phyloP scores from a whole-genome alignment of 2,329 filamentous ascomycete genomes.

The Byssochlamys sp. region DNA sequence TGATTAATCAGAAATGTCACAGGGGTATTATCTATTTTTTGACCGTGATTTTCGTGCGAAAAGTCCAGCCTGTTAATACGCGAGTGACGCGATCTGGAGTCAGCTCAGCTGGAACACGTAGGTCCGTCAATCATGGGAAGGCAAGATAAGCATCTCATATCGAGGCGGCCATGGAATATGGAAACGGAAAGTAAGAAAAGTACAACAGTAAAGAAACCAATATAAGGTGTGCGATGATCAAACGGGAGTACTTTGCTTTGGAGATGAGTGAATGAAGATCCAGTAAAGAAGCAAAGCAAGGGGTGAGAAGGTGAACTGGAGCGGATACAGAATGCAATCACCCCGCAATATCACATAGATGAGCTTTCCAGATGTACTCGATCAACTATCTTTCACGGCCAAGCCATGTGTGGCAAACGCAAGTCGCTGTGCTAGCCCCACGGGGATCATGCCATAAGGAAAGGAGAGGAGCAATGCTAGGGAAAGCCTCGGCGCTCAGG shows the following conservation, averaged over 20 bases:
- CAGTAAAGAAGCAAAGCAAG: background rate
- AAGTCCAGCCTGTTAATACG: background rate
- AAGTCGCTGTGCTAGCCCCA: background rate
- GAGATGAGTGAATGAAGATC: background rate
- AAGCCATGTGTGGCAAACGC: slow-evolving; percentile 1
- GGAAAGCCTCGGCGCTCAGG: background rate
- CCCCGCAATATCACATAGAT: background rate
- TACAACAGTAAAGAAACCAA: background rate
- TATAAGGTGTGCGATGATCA: background rate
- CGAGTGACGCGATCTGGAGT: background rate
- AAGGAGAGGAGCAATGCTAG: background rate
- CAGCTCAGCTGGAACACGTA: background rate
- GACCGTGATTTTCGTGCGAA: background rate
- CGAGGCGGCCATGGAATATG: background rate
- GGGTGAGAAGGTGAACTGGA: background rate
- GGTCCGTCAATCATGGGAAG: background rate
- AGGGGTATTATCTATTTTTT: background rate
- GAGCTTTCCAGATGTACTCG: background rate
- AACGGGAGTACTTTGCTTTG: background rate
- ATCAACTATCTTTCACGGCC: background rate
- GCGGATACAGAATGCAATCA: background rate
- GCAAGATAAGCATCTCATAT: background rate
- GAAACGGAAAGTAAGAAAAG: background rate
- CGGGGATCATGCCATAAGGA: background rate
- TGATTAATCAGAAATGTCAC: background rate